phyloP scores from a whole-genome alignment of 768 basidiomycete genomes.

The Mrakia gelida region DNA sequence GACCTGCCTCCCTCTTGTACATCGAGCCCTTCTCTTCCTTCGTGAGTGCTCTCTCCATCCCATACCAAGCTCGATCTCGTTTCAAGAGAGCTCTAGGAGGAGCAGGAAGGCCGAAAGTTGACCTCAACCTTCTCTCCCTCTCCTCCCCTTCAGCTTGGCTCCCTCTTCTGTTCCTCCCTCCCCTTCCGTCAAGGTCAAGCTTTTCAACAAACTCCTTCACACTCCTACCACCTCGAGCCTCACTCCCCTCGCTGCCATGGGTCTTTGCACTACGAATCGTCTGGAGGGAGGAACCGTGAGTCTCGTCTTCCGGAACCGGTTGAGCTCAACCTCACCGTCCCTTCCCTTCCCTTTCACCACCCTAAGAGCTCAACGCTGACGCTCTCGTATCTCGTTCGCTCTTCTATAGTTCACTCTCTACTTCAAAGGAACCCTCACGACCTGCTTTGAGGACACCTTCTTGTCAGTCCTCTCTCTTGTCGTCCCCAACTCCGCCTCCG shows the following conservation, averaged over 20 bases:
- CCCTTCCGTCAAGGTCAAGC: background rate
- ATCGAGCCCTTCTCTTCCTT: too few species aligned
- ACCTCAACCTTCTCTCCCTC: too few species aligned
- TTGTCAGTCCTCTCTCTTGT: background rate
- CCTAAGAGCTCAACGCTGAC: background rate
- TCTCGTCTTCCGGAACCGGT: background rate
- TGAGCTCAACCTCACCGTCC: background rate
- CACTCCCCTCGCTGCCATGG: background rate
- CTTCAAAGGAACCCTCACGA: background rate
- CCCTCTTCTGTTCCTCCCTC: background rate
- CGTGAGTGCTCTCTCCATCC: too few species aligned
- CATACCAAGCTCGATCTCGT: too few species aligned
- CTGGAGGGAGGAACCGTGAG: background rate
- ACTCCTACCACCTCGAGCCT: too few species aligned
- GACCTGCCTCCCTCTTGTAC: too few species aligned
- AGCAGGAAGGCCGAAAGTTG: too few species aligned
- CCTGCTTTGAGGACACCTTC: constrained; percentile 1
- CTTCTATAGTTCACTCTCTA: constrained; percentile 3
- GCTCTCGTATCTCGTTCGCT: background rate
- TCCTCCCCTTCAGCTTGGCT: too few species aligned
- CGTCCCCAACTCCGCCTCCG: background rate
- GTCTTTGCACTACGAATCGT: background rate
- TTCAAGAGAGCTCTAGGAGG: too few species aligned
- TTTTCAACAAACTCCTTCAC: background rate
- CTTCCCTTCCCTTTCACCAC: background rate